Percentiles rank a stretch among this genome's conserved stretches.
phyloP scores from a whole-genome alignment of 345 rosid genomes.

The Eucalyptus sp. region DNA sequence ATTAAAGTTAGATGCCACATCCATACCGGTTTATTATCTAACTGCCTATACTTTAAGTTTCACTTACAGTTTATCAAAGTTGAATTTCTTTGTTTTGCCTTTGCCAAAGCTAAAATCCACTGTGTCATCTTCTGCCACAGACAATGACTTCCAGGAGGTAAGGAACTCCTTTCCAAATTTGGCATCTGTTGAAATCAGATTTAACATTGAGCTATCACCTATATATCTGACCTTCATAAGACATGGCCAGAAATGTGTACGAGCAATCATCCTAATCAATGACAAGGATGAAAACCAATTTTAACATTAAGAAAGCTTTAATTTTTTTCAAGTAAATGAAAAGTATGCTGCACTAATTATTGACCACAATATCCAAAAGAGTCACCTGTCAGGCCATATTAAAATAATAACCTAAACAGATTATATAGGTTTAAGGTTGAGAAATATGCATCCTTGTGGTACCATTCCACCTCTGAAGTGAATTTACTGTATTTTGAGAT shows the following conservation, averaged over 20 bases:
- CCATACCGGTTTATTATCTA: not conserved
- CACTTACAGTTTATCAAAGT: constrained; percentile 63
- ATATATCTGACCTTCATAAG: not conserved
- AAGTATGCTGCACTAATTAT: no score
- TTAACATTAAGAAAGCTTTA: not conserved
- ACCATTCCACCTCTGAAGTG: not conserved
- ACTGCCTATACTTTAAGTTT: not conserved
- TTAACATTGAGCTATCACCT: not conserved
- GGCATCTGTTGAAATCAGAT: constrained; percentile 29
- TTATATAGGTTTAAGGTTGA: not conserved
- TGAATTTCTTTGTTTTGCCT: constrained; percentile 49
- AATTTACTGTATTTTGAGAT: not conserved
- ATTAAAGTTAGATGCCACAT: not conserved
- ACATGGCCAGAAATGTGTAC: not conserved
- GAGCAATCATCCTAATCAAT: not conserved
- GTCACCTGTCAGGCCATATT: not conserved
- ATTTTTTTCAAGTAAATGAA: not conserved
- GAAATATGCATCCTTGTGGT: not conserved
- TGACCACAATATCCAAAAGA: not conserved
- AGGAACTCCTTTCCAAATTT: constrained; percentile 62
- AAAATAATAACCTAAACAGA: not conserved
- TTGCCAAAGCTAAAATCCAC: constrained; percentile 58
- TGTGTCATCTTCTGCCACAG: constrained; percentile 38
- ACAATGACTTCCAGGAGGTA: constrained; percentile 36
- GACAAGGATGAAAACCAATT: not conserved